Base-by-base conservation (phyloP, 2,329 filamentous ascomycete genomes). In the Penicillium sclerotigenum region DNA sequence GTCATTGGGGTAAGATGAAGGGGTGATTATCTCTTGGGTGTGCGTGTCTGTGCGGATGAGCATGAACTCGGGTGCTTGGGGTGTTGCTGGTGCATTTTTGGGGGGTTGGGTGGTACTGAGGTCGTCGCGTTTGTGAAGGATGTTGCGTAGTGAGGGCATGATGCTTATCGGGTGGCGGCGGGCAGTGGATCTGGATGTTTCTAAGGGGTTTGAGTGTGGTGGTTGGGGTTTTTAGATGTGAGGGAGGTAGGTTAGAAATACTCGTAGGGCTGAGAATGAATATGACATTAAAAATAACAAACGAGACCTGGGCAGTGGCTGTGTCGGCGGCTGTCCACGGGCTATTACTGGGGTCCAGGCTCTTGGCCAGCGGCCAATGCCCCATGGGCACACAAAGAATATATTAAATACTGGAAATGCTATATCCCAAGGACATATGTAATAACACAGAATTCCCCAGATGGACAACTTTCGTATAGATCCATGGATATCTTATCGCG, bases 1-100 rank as follows among this genome's bases (percentile, higher is more conserved):
- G 13, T 77, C 79, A 14, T 75, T 75, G 26, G 57, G 47, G 63
- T 80, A 81, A 50, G 71, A 71, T 7, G 91, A 88, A 11, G 90
- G 89, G 54, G 85, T 80, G 71, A 96, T 90, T 62, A 88, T 78
- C 72, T 97, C 91, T 70, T 91, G 83, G 1, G 87, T 86, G 62
- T 86, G 77, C 1, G 92, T 96, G 69, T 96, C 93, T 62, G 90
- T 88, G 59, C 91, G 87, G 68, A 94, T 82, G 76, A 97, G 91
- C 60, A 82, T 90, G 77, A 97, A 91, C 64, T 89, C 86, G 55
- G 88, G 86, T 1, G 79, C 61, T 70, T 63, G 81, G 16, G 56
- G 56, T 22, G 60, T 62, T 14, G 49, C 38, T 13, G 62, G 60
- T 60, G 82, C 80, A 62, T 79, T 79, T 43, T 62, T 14, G 18